These are phyloP conservation scores for Mortierella sp. DNA, from an alignment of 371 early-diverging fungal genomes.

Conservation along the genomic window DNA sequence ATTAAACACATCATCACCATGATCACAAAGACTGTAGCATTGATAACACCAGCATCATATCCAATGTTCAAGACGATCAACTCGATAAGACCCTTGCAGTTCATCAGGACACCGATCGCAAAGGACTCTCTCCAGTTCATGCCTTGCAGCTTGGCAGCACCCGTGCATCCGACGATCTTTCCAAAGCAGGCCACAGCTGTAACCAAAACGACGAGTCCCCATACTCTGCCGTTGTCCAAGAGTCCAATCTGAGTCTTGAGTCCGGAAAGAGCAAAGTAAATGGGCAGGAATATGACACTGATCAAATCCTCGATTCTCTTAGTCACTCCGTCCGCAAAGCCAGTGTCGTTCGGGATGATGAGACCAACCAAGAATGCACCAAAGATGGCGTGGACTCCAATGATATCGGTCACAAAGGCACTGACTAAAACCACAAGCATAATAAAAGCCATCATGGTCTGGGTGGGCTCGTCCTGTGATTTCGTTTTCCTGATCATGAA, in stretches of 20 bases:
- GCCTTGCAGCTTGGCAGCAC: constrained; percentile 75
- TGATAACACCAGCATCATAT: constrained; percentile 85
- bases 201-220: constrained; percentile 85
- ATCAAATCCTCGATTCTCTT: constrained; percentile 94
- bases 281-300: constrained; percentile 86
- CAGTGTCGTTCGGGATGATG: constrained; percentile 88
- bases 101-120: constrained; percentile 93
- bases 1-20: constrained; percentile 84
- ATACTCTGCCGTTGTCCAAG: constrained; percentile 74
- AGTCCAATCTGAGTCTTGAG: constrained; percentile 87
- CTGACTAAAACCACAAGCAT: constrained; percentile 70
- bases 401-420: constrained; percentile 85
- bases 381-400: constrained; percentile 94
- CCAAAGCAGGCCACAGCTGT: constrained; percentile 85
- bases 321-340: constrained; percentile 86
- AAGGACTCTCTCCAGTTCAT: constrained; percentile 86
- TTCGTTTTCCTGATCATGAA: constrained; percentile 60
- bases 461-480: constrained; percentile 70
- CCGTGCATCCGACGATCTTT: constrained; percentile 86
- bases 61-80: constrained; percentile 95
- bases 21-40: constrained; percentile 82
- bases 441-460: constrained; percentile 73
- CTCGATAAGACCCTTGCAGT: constrained; percentile 95
- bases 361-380: constrained; percentile 91
- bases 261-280: constrained; percentile 94